These are phyloP conservation scores for Basidiobolus meristosporus DNA, from an alignment of 371 early-diverging fungal species.

Conservation along the genomic window DNA sequence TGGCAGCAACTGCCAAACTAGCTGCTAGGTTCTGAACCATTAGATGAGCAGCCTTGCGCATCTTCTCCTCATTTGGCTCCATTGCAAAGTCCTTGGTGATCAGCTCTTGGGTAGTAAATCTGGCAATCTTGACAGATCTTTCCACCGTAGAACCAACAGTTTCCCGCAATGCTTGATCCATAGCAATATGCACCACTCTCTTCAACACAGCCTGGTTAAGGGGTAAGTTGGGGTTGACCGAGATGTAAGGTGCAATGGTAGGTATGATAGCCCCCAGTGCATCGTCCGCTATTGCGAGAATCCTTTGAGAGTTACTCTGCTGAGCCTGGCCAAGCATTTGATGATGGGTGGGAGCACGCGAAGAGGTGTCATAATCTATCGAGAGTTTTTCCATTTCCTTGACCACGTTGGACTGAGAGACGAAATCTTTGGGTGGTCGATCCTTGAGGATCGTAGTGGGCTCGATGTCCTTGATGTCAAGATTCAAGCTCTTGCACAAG, in stretches of 20 bases:
- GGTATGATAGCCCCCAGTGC: not conserved
- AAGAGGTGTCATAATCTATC: slow-evolving; percentile 1
- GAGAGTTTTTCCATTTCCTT: slow-evolving; percentile 15
- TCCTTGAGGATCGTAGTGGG: slow-evolving; percentile 57
- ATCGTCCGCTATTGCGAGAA: not conserved
- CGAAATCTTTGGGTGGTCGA: slow-evolving; percentile 26
- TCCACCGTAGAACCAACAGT: slow-evolving; percentile 68
- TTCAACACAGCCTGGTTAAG: slow-evolving; percentile 48
- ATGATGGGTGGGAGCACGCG: slow-evolving; percentile 10
- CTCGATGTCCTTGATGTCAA: slow-evolving; percentile 70
- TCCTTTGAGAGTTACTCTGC: not conserved
- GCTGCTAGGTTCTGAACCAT: slow-evolving; percentile 82
- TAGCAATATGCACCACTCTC: slow-evolving; percentile 65
- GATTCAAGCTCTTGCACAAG: slow-evolving; percentile 69
- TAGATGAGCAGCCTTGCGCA: slow-evolving; percentile 78
- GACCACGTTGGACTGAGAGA: slow-evolving; percentile 10
- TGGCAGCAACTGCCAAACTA: slow-evolving; percentile 73
- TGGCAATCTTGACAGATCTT: slow-evolving; percentile 80
- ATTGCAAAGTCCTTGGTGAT: slow-evolving; percentile 84
- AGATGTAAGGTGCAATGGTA: slow-evolving; percentile 2
- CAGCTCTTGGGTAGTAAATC: slow-evolving; percentile 74
- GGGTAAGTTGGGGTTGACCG: slow-evolving; percentile 2
- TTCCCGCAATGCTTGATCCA: slow-evolving; percentile 79
- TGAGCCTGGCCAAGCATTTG: slow-evolving; percentile 11
- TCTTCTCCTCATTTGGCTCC: slow-evolving; percentile 80